Percentiles rank a stretch among this genome's conserved stretches.
Conservation (phyloP, 2,329 filamentous ascomycete genomes). For the Emmonsiellopsis sp. region DNA sequence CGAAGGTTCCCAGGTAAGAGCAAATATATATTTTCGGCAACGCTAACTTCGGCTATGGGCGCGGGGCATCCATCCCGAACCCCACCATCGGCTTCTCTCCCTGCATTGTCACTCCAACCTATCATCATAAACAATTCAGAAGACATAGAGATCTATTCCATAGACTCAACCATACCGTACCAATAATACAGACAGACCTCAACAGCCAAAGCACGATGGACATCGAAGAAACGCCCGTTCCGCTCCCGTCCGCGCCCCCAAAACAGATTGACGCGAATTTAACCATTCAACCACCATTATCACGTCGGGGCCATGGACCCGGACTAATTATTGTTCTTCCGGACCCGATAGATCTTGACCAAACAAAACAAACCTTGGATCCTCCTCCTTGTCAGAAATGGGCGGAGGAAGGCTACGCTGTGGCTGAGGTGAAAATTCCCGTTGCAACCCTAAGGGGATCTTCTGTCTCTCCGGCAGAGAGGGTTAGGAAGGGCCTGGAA, state of each 20-base stretch:
- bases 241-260: conserved; percentile 26
- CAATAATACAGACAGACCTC: no score
- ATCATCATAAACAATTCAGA: no score
- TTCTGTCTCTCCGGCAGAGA: conserved; percentile 12
- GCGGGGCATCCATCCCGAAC: no score
- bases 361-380: conserved; percentile 33
- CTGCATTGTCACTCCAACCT: no score
- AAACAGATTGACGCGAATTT: conserved; percentile 13
- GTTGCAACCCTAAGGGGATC: conserved; percentile 4
- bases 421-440: conserved; percentile 42
- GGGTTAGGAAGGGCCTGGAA: conserved; percentile 10
- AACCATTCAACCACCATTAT: conserved; percentile 38
- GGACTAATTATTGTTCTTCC: conserved; percentile 40
- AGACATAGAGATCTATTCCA: no score
- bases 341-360: conserved; percentile 19
- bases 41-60: no score
- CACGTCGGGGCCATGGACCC: conserved; percentile 41
- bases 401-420: conserved; percentile 61
- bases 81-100: no score
- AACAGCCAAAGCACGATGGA: not conserved
- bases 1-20: no score
- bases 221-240: conserved; percentile 19
- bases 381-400: conserved; percentile 56
- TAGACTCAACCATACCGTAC: no score
- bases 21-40: no score